Evolutionary conservation across 176 grass and related monocot species (phyloP).

Genomic region (Oryza nivara): DNA sequence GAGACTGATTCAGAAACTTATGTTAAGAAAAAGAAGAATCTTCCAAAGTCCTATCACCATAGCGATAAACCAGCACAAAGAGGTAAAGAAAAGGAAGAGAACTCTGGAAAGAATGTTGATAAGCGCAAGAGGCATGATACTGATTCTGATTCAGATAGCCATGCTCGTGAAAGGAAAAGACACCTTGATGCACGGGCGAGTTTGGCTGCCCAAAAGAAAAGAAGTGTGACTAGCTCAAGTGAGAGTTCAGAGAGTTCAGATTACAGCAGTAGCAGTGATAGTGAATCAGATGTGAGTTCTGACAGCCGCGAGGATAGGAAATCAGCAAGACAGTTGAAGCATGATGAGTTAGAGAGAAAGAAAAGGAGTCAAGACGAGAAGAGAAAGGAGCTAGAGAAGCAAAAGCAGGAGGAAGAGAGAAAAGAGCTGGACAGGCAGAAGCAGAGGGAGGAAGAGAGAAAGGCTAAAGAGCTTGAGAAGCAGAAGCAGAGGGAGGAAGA

Average conservation of each 20-base stretch:
- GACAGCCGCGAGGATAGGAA: conserved; percentile 51
- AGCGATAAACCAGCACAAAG: conserved; percentile 18
- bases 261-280: conserved; percentile 56
- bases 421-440: conserved; percentile 34
- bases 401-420: conserved; percentile 43
- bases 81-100: conserved; percentile 29
- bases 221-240: conserved; percentile 48
- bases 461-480: conserved; percentile 15
- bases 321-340: conserved; percentile 25
- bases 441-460: conserved; percentile 34
- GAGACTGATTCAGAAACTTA: conserved; percentile 27
- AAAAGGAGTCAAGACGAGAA: conserved; percentile 32
- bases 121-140: conserved; percentile 43
- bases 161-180: conserved; percentile 22
- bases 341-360: conserved; percentile 12
- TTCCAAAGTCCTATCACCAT: not conserved
- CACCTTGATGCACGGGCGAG: conserved; percentile 28
- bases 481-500: conserved; percentile 22
- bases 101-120: conserved; percentile 31
- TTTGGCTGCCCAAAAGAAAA: conserved; percentile 27
- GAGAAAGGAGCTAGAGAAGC: conserved; percentile 38
- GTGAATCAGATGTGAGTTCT: conserved; percentile 53
- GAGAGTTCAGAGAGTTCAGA: conserved; percentile 75
- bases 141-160: conserved; percentile 45
- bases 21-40: conserved; percentile 19